A percentile compares a stretch with the other conserved stretches of the same genome.
Evolutionary conservation across 208 protist genomes (phyloP).

Genomic region (Trypanosoma scelopori): DNA sequence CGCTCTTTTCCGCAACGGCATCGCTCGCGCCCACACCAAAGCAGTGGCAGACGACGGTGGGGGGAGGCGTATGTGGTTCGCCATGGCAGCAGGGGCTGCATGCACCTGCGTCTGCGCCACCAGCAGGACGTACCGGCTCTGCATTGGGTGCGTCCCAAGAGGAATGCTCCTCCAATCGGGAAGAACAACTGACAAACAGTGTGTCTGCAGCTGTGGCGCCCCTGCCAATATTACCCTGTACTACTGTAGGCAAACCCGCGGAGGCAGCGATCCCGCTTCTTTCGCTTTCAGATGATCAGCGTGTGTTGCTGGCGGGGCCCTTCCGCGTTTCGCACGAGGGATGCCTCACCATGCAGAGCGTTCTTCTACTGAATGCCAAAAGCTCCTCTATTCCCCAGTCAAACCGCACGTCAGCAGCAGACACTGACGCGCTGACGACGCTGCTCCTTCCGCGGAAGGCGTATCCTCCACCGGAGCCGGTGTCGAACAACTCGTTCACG

Average conservation of each 20-base stretch:
- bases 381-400: neutral
- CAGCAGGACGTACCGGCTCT: neutral
- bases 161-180: too few relatives aligned
- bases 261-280: neutral
- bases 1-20: constrained; percentile 38
- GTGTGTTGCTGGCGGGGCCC: constrained; percentile 60
- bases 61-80: neutral
- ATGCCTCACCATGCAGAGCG: constrained; percentile 79
- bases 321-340: constrained; percentile 74
- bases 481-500: constrained; percentile 61
- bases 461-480: neutral
- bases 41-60: neutral
- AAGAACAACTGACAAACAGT: too few relatives aligned
- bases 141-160: too few relatives aligned
- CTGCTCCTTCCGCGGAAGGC: constrained; percentile 10
- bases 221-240: too few relatives aligned
- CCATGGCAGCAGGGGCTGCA: neutral
- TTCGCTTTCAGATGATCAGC: constrained; percentile 51
- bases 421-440: neutral
- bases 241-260: too few relatives aligned
- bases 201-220: too few relatives aligned
- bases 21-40: constrained; percentile 1
- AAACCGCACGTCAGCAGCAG: neutral
- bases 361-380: constrained; percentile 70
- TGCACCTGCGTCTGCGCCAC: constrained; percentile 4